Evolutionary conservation across 805 yeast genomes (phyloP).

Genomic region (Cyberlindnera xishuangbannaensis): DNA sequence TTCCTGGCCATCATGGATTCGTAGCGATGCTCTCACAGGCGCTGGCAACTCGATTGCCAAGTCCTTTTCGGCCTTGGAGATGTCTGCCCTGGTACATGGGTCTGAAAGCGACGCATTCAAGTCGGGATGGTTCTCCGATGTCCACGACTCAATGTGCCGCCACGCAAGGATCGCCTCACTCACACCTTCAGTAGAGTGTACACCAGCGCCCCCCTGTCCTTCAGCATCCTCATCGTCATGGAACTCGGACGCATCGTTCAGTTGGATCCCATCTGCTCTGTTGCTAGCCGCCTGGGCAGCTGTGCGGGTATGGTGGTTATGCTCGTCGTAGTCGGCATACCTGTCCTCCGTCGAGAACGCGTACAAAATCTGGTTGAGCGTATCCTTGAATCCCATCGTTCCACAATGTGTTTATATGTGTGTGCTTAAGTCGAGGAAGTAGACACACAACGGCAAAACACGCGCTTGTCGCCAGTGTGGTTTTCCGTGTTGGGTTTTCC

Average conservation of each 20-base stretch:
- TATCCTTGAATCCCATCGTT: slow-evolving; percentile 36
- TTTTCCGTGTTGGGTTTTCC: too few relatives aligned
- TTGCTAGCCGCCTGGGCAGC: slow-evolving; percentile 15
- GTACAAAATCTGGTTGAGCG: slow-evolving; percentile 54
- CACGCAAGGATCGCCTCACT: slow-evolving; percentile 76
- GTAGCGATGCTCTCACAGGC: slow-evolving; percentile 73
- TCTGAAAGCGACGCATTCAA: slow-evolving; percentile 69
- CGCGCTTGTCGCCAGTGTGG: too few relatives aligned
- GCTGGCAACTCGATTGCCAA: slow-evolving; percentile 68
- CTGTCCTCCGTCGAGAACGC: slow-evolving; percentile 62
- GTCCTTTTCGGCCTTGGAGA: slow-evolving; percentile 79
- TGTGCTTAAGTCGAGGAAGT: too few relatives aligned
- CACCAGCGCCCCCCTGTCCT: slow-evolving; percentile 24
- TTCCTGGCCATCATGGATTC: slow-evolving; percentile 89
- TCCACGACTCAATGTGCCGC: slow-evolving; percentile 86
- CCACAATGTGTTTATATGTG: too few relatives aligned
- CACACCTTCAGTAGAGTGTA: slow-evolving; percentile 50
- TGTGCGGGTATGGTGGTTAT: slow-evolving; percentile 31
- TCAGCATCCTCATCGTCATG: slow-evolving; percentile 31
- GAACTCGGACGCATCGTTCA: slow-evolving; percentile 28
- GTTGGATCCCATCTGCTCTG: slow-evolving; percentile 14
- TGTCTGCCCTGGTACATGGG: slow-evolving; percentile 75
- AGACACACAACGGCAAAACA: too few relatives aligned
- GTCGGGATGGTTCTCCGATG: slow-evolving; percentile 73
- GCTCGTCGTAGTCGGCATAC: slow-evolving; percentile 59